Evolutionary conservation across 2,329 filamentous ascomycete genomes (phyloP).

Genomic region (Xylariomycetidae sp.): DNA sequence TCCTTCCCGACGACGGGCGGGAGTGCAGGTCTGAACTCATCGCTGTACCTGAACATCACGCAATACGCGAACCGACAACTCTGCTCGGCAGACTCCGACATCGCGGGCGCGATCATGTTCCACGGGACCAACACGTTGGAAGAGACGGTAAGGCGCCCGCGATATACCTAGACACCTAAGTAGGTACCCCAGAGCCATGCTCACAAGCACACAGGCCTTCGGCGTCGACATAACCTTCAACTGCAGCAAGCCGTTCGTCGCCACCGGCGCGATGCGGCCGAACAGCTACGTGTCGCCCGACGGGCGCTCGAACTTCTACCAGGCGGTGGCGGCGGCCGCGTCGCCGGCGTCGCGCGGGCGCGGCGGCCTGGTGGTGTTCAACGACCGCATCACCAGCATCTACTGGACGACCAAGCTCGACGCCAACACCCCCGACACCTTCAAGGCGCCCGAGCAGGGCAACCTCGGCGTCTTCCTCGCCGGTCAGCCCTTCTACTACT

Average conservation of each 20-base stretch:
- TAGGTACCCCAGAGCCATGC: background rate
- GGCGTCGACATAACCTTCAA: conserved; percentile 46
- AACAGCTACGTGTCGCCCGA: conserved; percentile 48
- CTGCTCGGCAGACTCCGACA: conserved; percentile 13
- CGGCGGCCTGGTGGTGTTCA: conserved; percentile 45
- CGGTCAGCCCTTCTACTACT: conserved; percentile 50
- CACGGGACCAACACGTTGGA: conserved; percentile 53
- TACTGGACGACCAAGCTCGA: conserved; percentile 49
- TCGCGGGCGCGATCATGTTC: conserved; percentile 19
- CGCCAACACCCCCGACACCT: conserved; percentile 48
- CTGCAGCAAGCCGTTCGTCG: conserved; percentile 45
- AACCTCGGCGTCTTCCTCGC: conserved; percentile 45
- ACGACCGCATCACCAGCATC: conserved; percentile 45
- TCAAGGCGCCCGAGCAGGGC: conserved; percentile 42
- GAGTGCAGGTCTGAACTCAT: conserved; percentile 26
- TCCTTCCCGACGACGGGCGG: conserved; percentile 21
- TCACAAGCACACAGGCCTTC: conserved; percentile 31
- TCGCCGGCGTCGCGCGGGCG: conserved; percentile 34
- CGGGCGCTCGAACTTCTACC: conserved; percentile 46
- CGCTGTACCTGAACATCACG: conserved; percentile 27
- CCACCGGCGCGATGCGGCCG: conserved; percentile 49
- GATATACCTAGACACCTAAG: too few species aligned
- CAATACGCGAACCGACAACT: conserved; percentile 26
- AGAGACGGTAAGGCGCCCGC: conserved; percentile 41
- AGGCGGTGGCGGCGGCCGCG: conserved; percentile 43